Evolutionary conservation across 306 rosid genomes (phyloP), one percentile per base, ranked within the genome.

Genomic region (Citrullus amarus): DNA sequence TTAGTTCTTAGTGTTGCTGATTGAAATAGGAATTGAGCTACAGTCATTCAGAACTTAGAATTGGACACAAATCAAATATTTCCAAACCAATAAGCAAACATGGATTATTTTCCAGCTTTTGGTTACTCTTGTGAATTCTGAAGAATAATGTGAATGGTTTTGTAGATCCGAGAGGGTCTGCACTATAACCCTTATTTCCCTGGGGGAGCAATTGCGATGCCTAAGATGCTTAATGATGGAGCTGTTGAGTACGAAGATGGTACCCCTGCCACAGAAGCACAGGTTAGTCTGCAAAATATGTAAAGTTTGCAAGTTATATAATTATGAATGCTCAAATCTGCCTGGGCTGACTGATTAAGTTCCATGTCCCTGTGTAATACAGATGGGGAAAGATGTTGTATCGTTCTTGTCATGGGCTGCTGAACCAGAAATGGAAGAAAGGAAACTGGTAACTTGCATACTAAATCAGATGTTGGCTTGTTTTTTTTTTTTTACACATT

Each of bases 151-250:
- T 39, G 32, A 72, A 84, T 86, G 84, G 72, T 86, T 60, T 77
- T 87, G 82, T 85, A 92, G 98, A 95, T 95, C 59, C 91, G 98
- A 80, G 98, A 95, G 0, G 98, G 98, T 53, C 79, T 95, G 84
- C 93, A 95, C 84, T 95, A 95, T 79, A 92, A 95, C 77, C 99
- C 99, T 62, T 95, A 95, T 81, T 95, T 95, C 78, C 97, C 97
- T 81, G 99, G 99, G 0, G 99, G 99, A 48, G 99, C 98, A 62
- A 95, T 95, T 84, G 98, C 99, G 38, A 95, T 95, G 99, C 99
- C 99, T 87, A 86, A 95, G 88, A 95, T 95, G 99, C 99, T 95
- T 85, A 91, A 82, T 58, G 99, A 95, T 80, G 99, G 99, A 69
- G 97, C 97, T 80, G 84, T 95, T 59, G 99, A 95, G 83, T 95